These are phyloP conservation scores for Hypoxylon trugodes DNA, from an alignment of 495 filamentous ascomycete species.

Conservation along the genomic window DNA sequence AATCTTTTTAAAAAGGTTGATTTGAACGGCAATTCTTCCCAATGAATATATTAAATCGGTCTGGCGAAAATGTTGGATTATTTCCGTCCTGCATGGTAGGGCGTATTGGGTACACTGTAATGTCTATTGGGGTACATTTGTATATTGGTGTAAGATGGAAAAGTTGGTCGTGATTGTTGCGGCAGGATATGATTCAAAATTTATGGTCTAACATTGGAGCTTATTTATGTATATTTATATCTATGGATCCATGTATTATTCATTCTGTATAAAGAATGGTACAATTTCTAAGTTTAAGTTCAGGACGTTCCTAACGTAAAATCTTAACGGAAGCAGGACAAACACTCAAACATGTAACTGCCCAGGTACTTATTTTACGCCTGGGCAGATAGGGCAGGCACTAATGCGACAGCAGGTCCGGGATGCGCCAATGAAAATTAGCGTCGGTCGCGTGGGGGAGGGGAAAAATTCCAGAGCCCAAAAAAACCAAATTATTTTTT, in stretches of 20 bases:
- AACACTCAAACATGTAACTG: background rate
- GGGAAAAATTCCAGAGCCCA: conserved; percentile 32
- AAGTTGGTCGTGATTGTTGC: no score
- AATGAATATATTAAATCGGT: background rate
- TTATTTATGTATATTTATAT: background rate
- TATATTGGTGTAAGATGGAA: no score
- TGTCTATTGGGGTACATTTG: no score
- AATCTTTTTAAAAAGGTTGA: conserved; percentile 12
- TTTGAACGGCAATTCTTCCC: background rate
- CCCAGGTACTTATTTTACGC: background rate
- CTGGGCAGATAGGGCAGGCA: background rate
- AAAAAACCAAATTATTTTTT: background rate
- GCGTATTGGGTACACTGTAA: background rate
- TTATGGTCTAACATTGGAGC: background rate
- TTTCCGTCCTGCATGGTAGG: background rate
- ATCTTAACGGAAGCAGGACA: background rate
- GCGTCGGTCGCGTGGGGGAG: conserved; percentile 20
- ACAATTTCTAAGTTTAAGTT: no score
- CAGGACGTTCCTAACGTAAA: no score
- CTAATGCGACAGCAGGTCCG: no score
- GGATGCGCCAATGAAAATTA: conserved; percentile 27
- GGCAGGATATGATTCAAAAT: background rate
- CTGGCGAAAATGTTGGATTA: no score
- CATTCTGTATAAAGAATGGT: no score
- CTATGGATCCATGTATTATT: no score